Evolutionary conservation across 441 rosid species (phyloP).

Genomic region (Macaranga tanarius): DNA sequence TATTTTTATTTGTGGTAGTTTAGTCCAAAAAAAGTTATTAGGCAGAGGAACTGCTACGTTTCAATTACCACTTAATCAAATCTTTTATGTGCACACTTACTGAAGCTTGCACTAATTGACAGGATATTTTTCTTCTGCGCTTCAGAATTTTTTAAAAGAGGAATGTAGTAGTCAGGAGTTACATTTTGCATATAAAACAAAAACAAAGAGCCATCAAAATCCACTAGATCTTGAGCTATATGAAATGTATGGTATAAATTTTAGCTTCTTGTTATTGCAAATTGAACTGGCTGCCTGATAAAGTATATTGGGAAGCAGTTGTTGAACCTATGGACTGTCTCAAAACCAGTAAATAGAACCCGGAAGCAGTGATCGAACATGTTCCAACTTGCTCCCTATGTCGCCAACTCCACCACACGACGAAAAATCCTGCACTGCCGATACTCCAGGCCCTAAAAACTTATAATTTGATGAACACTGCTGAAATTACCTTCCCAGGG

Average conservation of each 20-base stretch:
- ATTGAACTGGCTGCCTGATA: background rate
- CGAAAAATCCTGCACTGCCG: background rate
- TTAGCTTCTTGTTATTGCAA: background rate
- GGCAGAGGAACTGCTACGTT: no score
- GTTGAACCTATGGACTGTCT: slow-evolving; percentile 10
- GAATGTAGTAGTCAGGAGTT: no score
- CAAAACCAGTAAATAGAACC: background rate
- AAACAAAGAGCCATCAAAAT: no score
- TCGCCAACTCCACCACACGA: slow-evolving; percentile 13
- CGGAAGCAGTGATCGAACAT: slow-evolving; percentile 23
- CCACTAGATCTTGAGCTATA: no score
- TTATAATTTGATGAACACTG: background rate
- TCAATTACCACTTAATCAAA: no score
- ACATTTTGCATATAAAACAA: no score
- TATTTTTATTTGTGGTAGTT: background rate
- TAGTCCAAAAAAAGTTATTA: no score
- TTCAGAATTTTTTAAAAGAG: no score
- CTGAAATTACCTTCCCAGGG: background rate
- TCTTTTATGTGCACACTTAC: no score
- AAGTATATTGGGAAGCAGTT: background rate
- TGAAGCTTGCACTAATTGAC: no score
- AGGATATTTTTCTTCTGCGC: no score
- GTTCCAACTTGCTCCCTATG: slow-evolving; percentile 17
- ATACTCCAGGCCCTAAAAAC: background rate
- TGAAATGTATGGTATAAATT: background rate